phyloP scores from a whole-genome alignment of 192 early-diverging fungal genomes.

The Linnemannia exigua region DNA sequence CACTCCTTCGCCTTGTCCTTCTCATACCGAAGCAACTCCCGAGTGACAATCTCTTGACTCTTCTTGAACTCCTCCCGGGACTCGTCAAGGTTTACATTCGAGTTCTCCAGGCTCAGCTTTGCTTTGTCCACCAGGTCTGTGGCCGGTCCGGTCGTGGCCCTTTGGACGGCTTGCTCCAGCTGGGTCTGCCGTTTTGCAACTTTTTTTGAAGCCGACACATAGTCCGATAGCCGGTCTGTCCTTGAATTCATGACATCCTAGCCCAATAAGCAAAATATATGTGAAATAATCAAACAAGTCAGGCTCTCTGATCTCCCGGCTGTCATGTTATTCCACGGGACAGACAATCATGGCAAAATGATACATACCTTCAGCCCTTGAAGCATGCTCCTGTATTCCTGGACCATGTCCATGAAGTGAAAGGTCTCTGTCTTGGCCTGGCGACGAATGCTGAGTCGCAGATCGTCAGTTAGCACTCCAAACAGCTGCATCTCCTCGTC shows the following conservation, averaged over 20 bases:
- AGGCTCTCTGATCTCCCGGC: not conserved
- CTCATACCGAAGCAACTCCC: conserved; percentile 63
- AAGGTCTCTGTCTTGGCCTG: conserved; percentile 62
- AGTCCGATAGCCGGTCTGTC: conserved; percentile 62
- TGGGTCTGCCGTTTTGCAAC: conserved; percentile 54
- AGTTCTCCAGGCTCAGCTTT: conserved; percentile 38
- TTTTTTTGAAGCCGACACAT: conserved; percentile 60
- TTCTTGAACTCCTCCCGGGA: conserved; percentile 46
- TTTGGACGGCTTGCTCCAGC: conserved; percentile 51
- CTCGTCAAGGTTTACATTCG: conserved; percentile 32
- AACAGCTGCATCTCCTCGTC: conserved; percentile 66
- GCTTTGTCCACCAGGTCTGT: conserved; percentile 29
- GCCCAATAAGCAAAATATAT: not conserved
- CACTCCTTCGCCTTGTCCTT: conserved; percentile 60
- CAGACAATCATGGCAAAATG: not conserved
- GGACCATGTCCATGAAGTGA: conserved; percentile 62
- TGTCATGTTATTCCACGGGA: not conserved
- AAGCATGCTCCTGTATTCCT: conserved; percentile 63
- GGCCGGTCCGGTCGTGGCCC: conserved; percentile 21
- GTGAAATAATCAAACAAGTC: conserved; percentile 4
- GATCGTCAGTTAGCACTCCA: conserved; percentile 64
- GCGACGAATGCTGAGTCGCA: conserved; percentile 60
- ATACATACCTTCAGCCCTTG: conserved; percentile 61
- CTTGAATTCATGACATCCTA: conserved; percentile 65
- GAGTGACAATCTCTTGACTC: conserved; percentile 57